A percentile compares a stretch with the other conserved stretches of the same genome.
Conservation (phyloP, 345 rosid genomes). For the Microcos paniculata region DNA sequence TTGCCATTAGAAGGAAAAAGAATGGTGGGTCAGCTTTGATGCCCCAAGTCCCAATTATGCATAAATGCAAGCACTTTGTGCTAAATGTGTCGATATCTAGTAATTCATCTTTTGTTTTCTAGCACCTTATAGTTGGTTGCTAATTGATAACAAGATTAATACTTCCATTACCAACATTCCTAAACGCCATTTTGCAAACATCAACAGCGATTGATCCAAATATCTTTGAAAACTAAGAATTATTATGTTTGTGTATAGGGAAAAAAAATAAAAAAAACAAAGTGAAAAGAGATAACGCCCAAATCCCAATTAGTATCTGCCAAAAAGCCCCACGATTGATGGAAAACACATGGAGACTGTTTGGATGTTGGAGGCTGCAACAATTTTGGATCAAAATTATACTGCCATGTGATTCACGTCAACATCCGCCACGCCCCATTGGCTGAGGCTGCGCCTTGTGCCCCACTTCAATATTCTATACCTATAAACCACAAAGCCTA, state of each 20-base stretch:
- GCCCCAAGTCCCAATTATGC: neutral
- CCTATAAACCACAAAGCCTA: too few species aligned
- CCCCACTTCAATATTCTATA: neutral
- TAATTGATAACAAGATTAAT: neutral
- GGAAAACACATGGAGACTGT: neutral
- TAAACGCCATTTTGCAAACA: neutral
- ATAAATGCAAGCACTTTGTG: neutral
- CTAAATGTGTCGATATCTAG: neutral
- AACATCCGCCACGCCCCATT: neutral
- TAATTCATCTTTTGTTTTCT: neutral
- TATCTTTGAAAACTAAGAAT: neutral
- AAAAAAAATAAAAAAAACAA: neutral
- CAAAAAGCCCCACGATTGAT: slow-evolving; percentile 1
- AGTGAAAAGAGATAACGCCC: neutral
- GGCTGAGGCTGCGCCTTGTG: neutral
- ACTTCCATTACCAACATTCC: neutral
- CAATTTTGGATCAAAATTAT: neutral
- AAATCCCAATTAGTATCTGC: neutral
- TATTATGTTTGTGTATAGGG: neutral
- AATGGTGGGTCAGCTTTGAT: neutral
- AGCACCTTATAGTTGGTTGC: neutral
- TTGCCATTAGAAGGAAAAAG: neutral
- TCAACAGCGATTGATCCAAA: neutral
- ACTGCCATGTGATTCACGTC: neutral
- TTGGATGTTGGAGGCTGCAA: neutral